Percentiles rank a stretch among this genome's conserved stretches.
phyloP scores from a whole-genome alignment of 805 yeast species.

The Yarrowia bubula region DNA sequence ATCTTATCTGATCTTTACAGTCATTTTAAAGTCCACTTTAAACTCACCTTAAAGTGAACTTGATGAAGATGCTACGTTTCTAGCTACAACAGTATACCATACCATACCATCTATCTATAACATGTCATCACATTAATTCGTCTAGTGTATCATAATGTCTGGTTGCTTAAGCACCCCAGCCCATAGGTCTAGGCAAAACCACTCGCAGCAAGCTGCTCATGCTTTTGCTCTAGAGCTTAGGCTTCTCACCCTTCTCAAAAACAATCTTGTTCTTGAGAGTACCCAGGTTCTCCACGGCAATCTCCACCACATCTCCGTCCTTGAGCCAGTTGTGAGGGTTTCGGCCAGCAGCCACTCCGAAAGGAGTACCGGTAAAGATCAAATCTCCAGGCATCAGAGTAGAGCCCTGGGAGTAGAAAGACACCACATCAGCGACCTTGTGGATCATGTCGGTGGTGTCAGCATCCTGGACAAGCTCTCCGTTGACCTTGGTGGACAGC shows the following conservation, averaged over 20 bases:
- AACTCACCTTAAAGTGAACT: no score
- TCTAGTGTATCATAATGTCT: background rate
- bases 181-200: no score
- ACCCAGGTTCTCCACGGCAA: constrained; percentile 47
- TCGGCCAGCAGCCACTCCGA: constrained; percentile 51
- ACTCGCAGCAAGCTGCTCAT: no score
- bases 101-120: no score
- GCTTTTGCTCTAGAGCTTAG: constrained; percentile 12
- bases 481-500: constrained; percentile 48
- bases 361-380: constrained; percentile 57
- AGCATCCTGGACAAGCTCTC: constrained; percentile 48
- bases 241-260: constrained; percentile 35
- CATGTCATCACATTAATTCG: background rate
- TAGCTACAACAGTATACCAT: no score
- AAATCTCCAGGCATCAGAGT: constrained; percentile 55
- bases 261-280: constrained; percentile 43
- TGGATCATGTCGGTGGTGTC: constrained; percentile 52
- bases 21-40: no score
- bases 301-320: constrained; percentile 47
- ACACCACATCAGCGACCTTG: constrained; percentile 44
- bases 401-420: constrained; percentile 51
- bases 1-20: no score
- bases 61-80: no score
- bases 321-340: constrained; percentile 45
- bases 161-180: no score